Conservation (phyloP, 106 monocot species). For the Amphibolis antarctica region DNA sequence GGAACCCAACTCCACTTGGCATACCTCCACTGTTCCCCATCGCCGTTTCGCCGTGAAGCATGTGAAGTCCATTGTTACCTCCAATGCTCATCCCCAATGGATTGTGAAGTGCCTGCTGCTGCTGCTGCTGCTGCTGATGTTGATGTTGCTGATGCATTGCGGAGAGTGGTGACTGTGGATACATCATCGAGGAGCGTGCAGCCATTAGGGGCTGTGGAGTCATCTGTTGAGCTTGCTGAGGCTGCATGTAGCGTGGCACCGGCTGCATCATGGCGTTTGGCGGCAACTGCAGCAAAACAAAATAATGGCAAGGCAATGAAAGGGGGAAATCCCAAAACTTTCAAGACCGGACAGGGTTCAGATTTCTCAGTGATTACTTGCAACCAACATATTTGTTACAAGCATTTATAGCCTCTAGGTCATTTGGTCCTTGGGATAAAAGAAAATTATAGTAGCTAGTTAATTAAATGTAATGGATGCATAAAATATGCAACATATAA, state of each 20-base stretch:
- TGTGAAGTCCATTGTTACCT: slow-evolving; percentile 39
- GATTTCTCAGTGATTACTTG: too few species aligned
- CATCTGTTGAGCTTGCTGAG: slow-evolving; percentile 10
- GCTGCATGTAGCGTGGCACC: slow-evolving; percentile 13
- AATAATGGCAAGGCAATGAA: not conserved
- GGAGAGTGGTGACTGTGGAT: slow-evolving; percentile 10
- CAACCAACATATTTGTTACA: too few species aligned
- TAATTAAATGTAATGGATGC: too few species aligned
- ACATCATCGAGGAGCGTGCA: slow-evolving; percentile 18
- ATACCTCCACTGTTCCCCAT: slow-evolving; percentile 23
- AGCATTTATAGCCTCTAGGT: too few species aligned
- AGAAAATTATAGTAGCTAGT: too few species aligned
- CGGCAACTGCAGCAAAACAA: slow-evolving; percentile 9
- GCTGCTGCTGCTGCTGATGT: too few species aligned
- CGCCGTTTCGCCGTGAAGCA: slow-evolving; percentile 59
- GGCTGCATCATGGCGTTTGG: slow-evolving; percentile 13
- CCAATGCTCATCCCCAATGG: slow-evolving; percentile 54
- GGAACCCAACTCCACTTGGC: slow-evolving; percentile 24
- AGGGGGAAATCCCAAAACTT: not conserved
- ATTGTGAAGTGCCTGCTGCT: slow-evolving; percentile 27
- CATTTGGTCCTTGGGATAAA: too few species aligned
- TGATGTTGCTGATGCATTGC: slow-evolving; percentile 22
- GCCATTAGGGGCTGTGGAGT: slow-evolving; percentile 14
- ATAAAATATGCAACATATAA: too few species aligned
- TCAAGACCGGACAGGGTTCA: not conserved